phyloP scores from a whole-genome alignment of 73 alveolate genomes.

The Paramecium pentaurelia region DNA sequence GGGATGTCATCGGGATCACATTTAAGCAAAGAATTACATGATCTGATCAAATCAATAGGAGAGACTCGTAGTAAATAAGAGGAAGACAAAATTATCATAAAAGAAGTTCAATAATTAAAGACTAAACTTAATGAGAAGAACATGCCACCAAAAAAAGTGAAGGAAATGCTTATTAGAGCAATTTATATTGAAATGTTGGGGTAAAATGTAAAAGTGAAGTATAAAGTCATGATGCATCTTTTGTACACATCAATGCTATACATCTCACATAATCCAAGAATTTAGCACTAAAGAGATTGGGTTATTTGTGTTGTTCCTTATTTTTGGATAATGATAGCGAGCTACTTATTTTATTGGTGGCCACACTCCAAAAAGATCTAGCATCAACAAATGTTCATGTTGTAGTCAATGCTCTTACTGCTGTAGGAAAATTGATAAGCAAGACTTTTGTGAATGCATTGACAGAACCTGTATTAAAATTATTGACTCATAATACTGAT shows the following conservation, averaged over 20 bases:
- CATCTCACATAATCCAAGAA: conserved; percentile 98
- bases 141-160: conserved; percentile 88
- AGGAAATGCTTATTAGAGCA: conserved; percentile 96
- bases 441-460: conserved; percentile 84
- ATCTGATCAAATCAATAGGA: conserved; percentile 99
- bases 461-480: conserved; percentile 84
- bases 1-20: conserved; percentile 88
- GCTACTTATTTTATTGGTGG: conserved; percentile 88
- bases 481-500: conserved; percentile 88
- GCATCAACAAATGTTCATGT: conserved; percentile 87
- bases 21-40: conserved; percentile 96
- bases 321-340: conserved; percentile 86
- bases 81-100: conserved; percentile 97
- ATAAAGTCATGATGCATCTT: conserved; percentile 96
- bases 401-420: conserved; percentile 89
- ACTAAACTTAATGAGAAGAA: conserved; percentile 87
- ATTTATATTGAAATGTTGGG: conserved; percentile 99
- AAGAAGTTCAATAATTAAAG: conserved; percentile 91
- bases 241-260: conserved; percentile 98
- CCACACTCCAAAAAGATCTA: conserved; percentile 95
- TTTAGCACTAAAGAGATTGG: conserved; percentile 90
- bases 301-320: conserved; percentile 94
- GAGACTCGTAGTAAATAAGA: conserved; percentile 98
- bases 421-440: conserved; percentile 84
- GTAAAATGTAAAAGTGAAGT: not conserved